Conservation (phyloP, 2,329 filamentous ascomycete genomes). For the Fusarium sp. region DNA sequence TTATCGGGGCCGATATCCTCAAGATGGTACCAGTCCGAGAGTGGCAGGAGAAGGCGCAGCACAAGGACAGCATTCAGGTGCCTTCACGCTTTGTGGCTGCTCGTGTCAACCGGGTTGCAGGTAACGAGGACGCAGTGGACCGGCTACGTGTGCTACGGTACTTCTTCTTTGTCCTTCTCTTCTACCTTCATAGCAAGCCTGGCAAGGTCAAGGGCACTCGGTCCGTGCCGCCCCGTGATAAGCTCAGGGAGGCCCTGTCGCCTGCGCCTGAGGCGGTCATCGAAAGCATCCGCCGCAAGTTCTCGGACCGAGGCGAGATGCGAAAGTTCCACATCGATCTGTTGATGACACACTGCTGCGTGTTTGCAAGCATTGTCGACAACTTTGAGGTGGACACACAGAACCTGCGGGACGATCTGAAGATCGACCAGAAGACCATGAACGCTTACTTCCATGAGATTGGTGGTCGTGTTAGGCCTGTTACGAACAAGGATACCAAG, state of each 20-base stretch:
- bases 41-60: constrained; percentile 74
- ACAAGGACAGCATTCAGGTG: constrained; percentile 64
- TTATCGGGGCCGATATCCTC: constrained; percentile 75
- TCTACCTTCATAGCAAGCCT: constrained; percentile 59
- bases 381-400: constrained; percentile 77
- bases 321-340: constrained; percentile 77
- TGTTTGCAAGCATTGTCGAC: constrained; percentile 75
- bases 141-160: constrained; percentile 69
- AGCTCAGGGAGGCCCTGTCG: constrained; percentile 65
- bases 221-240: constrained; percentile 67
- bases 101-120: constrained; percentile 64
- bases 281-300: constrained; percentile 73
- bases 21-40: constrained; percentile 74
- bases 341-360: constrained; percentile 77
- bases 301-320: constrained; percentile 70
- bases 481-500: constrained; percentile 69
- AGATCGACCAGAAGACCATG: constrained; percentile 75
- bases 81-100: constrained; percentile 71
- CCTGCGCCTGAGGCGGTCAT: constrained; percentile 69
- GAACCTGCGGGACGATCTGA: constrained; percentile 75
- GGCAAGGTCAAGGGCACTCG: constrained; percentile 58
- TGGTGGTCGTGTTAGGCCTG: constrained; percentile 71
- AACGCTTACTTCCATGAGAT: constrained; percentile 79
- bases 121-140: constrained; percentile 61
- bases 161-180: constrained; percentile 64